Base-by-base conservation (phyloP, 306 rosid species). In the Trichosanthes cucumerina region DNA sequence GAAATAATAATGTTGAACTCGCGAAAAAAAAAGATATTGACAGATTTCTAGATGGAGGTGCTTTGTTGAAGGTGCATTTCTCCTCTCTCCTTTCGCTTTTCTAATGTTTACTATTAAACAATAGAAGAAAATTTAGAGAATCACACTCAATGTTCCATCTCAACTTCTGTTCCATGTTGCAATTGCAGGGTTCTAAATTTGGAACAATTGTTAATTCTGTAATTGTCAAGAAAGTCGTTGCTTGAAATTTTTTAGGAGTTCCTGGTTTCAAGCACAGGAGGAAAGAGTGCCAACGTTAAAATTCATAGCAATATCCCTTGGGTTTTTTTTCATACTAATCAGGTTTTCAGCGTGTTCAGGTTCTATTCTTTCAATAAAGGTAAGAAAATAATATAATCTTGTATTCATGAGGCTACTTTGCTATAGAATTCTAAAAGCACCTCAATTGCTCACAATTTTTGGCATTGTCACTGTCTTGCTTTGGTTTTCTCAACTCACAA, bases 21-120 rank as follows among this genome's bases (percentile, higher is more conserved):
- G 96, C 99, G 34, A 92, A 91, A 89, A 80, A 96, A 84, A 97
- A 96, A 83, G 99, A 96, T 66, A 96, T 96, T 69, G 99, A 96
- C 78, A 98, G 99, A 77, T 96, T 96, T 85, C 93, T 96, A 3
- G 99, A 92, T 13, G 99, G 99, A 43, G 99, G 99, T 75, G 98
- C 99, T 83, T 96, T 98, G 39, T 77, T 96, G 44, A 96, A 96
- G 99, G 99, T 91, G 87, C 74, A 38, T 21, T 62, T 10, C 66
- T 18, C 62, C 14, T 6, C 58, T 11, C 14, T 5, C 52, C 52
- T 5, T 78, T n/a, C 19, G 15, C 12, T 14, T 43, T 18, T 7
- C 36, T 21, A n/a, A 73, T 9, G 3, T 73, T 18, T 49, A 1
- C 44, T 47, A 28, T 75, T 4, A 33, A 75, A 74, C 23, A 4